These are phyloP conservation scores for Neurospora pannonica DNA, from an alignment of 495 filamentous ascomycete genomes.

Conservation along the genomic window DNA sequence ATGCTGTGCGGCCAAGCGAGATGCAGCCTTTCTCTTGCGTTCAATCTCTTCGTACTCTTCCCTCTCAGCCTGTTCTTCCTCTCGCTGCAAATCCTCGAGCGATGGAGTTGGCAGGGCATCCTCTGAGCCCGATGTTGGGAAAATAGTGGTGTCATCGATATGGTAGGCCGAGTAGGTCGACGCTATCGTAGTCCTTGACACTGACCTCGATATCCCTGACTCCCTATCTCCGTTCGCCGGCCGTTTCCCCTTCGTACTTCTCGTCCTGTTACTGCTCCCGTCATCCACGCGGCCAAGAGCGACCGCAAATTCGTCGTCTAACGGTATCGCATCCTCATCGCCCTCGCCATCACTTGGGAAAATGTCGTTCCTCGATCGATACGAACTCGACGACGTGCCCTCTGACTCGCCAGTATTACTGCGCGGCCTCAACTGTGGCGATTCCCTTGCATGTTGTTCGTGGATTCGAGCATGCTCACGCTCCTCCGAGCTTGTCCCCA, in stretches of 20 bases:
- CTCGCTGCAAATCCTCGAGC: constrained; percentile 61
- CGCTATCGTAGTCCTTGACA: constrained; percentile 37
- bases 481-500: constrained; percentile 48
- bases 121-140: constrained; percentile 6
- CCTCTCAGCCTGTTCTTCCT: constrained; percentile 58
- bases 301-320: constrained; percentile 90
- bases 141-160: constrained; percentile 20
- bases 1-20: constrained; percentile 57
- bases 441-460: constrained; percentile 13
- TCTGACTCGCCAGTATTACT: constrained; percentile 77
- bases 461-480: constrained; percentile 16
- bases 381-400: constrained; percentile 67
- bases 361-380: constrained; percentile 86
- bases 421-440: constrained; percentile 49
- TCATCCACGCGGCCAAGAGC: constrained; percentile 67
- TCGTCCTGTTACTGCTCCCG: constrained; percentile 57
- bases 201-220: constrained; percentile 42
- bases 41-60: constrained; percentile 66
- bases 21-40: constrained; percentile 61
- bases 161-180: constrained; percentile 36
- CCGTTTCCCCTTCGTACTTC: constrained; percentile 50
- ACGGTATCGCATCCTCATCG: constrained; percentile 80
- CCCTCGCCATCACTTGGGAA: constrained; percentile 88
- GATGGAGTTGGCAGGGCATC: constrained; percentile 41
- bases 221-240: constrained; percentile 34